These are phyloP conservation scores for Cercospora sp. DNA, from an alignment of 2,329 filamentous ascomycete species.

Conservation along the genomic window DNA sequence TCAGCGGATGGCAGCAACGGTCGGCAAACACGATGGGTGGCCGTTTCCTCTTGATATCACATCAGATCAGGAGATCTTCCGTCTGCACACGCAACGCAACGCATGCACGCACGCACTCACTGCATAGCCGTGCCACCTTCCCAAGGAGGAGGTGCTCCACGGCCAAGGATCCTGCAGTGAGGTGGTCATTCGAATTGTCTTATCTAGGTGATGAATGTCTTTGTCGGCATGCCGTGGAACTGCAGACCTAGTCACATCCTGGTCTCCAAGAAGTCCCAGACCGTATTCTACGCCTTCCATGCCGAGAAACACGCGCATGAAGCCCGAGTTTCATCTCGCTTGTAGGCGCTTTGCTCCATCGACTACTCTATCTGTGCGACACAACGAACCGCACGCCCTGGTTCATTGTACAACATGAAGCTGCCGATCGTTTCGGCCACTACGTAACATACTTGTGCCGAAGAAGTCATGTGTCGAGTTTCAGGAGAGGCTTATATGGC, in stretches of 20 bases:
- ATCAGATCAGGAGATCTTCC: neutral
- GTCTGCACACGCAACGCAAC: neutral
- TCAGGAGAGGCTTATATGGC: neutral
- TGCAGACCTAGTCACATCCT: neutral
- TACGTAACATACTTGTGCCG: neutral
- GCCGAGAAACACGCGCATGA: neutral
- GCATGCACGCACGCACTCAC: neutral
- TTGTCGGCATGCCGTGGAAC: constrained; percentile 2
- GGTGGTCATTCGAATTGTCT: constrained; percentile 5
- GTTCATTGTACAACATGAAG: neutral
- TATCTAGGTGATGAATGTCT: constrained; percentile 4
- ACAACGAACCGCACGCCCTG: neutral
- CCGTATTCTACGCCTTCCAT: neutral
- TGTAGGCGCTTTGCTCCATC: neutral
- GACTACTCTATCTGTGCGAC: constrained; percentile 9
- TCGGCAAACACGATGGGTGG: neutral
- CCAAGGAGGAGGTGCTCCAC: constrained; percentile 1
- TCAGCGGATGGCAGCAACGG: neutral
- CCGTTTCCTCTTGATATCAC: neutral
- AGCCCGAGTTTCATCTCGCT: constrained; percentile 10
- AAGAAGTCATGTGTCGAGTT: neutral
- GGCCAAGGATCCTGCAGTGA: neutral
- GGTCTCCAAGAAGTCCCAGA: neutral
- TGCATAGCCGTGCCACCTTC: constrained; percentile 11
- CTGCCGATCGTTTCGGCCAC: neutral